Evolutionary conservation across 148 eudicot genomes (phyloP).

Genomic region (Limonium bicolor): DNA sequence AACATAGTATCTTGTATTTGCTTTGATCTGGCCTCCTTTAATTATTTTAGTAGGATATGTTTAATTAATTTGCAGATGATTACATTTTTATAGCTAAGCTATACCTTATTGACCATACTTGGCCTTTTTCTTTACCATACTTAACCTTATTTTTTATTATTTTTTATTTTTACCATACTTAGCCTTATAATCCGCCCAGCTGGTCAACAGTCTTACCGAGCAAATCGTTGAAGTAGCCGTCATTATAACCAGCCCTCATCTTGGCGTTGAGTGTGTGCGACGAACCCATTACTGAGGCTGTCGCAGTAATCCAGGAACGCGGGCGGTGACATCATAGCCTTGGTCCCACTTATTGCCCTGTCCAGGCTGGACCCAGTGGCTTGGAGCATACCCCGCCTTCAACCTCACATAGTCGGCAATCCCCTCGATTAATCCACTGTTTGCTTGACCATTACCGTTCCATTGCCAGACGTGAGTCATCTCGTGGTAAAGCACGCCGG

Average conservation of each 20-base stretch:
- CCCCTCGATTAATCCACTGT: constrained; percentile 24
- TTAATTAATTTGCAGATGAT: too few relatives aligned
- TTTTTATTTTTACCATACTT: too few relatives aligned
- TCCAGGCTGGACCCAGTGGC: constrained; percentile 24
- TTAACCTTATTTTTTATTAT: too few relatives aligned
- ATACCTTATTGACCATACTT: too few relatives aligned
- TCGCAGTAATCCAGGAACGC: constrained; percentile 39
- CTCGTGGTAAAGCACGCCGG: constrained; percentile 30
- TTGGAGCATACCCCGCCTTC: constrained; percentile 26
- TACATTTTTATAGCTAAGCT: too few relatives aligned
- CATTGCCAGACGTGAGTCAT: constrained; percentile 38
- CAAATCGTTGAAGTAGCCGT: constrained; percentile 17
- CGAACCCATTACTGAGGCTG: constrained; percentile 24
- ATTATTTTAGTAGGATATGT: too few relatives aligned
- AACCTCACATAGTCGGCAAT: constrained; percentile 38
- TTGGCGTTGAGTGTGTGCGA: constrained; percentile 27
- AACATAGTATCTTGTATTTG: too few relatives aligned
- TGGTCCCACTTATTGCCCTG: constrained; percentile 31
- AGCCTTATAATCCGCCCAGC: constrained; percentile 10
- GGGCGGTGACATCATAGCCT: constrained; percentile 29
- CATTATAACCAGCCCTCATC: constrained; percentile 20
- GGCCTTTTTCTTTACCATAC: too few relatives aligned
- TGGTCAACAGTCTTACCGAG: constrained; percentile 24
- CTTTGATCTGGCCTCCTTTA: too few relatives aligned
- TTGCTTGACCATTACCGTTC: constrained; percentile 20